phyloP scores from a whole-genome alignment of 352 stramenopile genomes.

The Phytophthora pseudosyringae region DNA sequence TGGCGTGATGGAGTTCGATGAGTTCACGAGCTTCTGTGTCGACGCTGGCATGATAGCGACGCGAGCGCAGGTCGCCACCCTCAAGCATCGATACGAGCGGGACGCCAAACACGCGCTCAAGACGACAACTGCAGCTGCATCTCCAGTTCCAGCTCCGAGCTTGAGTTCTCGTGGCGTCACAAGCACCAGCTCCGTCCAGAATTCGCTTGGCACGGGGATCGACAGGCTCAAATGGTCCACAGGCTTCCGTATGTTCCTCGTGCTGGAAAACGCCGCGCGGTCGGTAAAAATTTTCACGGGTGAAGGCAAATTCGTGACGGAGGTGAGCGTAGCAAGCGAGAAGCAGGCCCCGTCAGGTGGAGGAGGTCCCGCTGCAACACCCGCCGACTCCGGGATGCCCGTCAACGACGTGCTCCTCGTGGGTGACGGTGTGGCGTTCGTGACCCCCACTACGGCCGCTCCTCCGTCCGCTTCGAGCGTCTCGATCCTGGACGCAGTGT shows the following conservation, averaged over 20 bases:
- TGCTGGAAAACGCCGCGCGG: constrained; percentile 68
- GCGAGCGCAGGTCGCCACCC: constrained; percentile 38
- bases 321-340: constrained; percentile 39
- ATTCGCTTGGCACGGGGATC: constrained; percentile 50
- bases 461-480: constrained; percentile 35
- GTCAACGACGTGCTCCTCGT: constrained; percentile 30
- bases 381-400: background rate
- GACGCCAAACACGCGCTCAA: constrained; percentile 64
- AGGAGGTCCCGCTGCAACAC: background rate
- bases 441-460: constrained; percentile 15
- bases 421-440: constrained; percentile 29
- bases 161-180: background rate
- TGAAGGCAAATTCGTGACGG: constrained; percentile 57
- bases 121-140: constrained; percentile 27
- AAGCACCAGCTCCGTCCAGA: constrained; percentile 25
- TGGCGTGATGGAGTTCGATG: constrained; percentile 84
- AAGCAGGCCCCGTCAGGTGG: constrained; percentile 27
- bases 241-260: constrained; percentile 63
- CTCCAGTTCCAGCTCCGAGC: background rate
- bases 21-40: constrained; percentile 90
- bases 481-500: constrained; percentile 74
- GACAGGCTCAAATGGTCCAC: constrained; percentile 81
- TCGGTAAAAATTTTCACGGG: constrained; percentile 75
- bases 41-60: constrained; percentile 86
- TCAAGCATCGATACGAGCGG: constrained; percentile 83